phyloP scores from a whole-genome alignment of 768 basidiomycete species.

The Podaxis sp. region DNA sequence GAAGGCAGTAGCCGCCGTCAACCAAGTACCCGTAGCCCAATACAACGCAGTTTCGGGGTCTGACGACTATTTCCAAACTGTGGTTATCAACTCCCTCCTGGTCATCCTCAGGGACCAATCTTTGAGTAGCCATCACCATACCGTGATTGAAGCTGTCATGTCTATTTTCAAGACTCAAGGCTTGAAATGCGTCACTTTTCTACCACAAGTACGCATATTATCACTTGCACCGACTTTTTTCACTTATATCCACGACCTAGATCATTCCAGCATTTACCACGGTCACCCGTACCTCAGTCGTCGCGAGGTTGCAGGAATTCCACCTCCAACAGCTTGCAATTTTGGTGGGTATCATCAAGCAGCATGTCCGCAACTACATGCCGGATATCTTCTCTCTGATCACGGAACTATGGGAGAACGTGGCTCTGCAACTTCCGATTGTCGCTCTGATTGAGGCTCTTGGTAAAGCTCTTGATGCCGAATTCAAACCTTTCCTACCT shows the following conservation, averaged over 20 bases:
- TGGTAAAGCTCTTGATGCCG: conserved; percentile 91
- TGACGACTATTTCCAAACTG: conserved; percentile 97
- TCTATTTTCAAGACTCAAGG: conserved; percentile 99
- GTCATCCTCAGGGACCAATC: conserved; percentile 88
- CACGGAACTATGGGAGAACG: conserved; percentile 88
- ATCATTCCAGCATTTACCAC: conserved; percentile 94
- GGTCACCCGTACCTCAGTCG: conserved; percentile 77
- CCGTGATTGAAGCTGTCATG: conserved; percentile 97
- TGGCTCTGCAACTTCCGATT: conserved; percentile 82
- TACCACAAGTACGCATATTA: conserved; percentile 71
- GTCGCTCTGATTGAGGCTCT: conserved; percentile 91
- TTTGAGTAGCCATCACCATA: conserved; percentile 83
- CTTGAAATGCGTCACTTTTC: conserved; percentile 90
- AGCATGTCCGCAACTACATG: conserved; percentile 92
- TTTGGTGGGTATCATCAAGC: conserved; percentile 93
- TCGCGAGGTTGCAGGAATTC: conserved; percentile 82
- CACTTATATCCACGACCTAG: conserved; percentile 34
- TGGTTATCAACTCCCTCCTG: conserved; percentile 87
- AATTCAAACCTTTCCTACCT: conserved; percentile 95
- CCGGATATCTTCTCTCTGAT: conserved; percentile 83
- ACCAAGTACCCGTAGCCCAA: conserved; percentile 68
- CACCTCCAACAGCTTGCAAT: conserved; percentile 95
- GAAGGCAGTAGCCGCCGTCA: conserved; percentile 58
- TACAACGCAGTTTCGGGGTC: conserved; percentile 61
- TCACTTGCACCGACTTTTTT: not conserved